These are phyloP conservation scores for Lodderomyces orthopsilosis DNA, from an alignment of 1,139 yeast genomes.

Conservation along the genomic window DNA sequence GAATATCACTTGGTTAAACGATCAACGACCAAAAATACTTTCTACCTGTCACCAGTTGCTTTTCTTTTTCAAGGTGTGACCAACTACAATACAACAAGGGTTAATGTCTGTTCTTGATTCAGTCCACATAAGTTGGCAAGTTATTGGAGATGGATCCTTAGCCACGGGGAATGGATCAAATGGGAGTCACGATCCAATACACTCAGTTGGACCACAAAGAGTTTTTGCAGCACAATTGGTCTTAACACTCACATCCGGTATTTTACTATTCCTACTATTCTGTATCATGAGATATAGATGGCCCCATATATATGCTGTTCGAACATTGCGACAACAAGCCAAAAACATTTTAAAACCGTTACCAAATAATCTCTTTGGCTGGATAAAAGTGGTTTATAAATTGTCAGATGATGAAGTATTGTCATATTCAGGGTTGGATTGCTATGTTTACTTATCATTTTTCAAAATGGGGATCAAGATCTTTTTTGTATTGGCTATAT, in stretches of 20 bases:
- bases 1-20: too few relatives aligned
- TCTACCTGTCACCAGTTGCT: too few relatives aligned
- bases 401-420: conserved; percentile 44
- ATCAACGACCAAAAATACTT: too few relatives aligned
- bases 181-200: conserved; percentile 13
- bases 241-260: conserved; percentile 37
- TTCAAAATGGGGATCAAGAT: conserved; percentile 46
- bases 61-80: too few relatives aligned
- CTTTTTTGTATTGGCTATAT: conserved; percentile 32
- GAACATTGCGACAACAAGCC: conserved; percentile 34
- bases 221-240: conserved; percentile 45
- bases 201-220: conserved; percentile 37
- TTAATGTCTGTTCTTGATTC: background rate
- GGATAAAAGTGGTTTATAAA: conserved; percentile 36
- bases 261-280: conserved; percentile 35
- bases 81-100: too few relatives aligned
- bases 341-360: conserved; percentile 30
- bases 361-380: conserved; percentile 38
- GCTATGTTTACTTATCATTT: conserved; percentile 43
- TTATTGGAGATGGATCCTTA: background rate
- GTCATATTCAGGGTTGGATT: conserved; percentile 43
- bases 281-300: conserved; percentile 44
- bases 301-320: conserved; percentile 53
- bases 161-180: conserved; percentile 3
- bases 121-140: conserved; percentile 5